Conservation (phyloP, 768 basidiomycete species). For the Baorangia bicolor region DNA sequence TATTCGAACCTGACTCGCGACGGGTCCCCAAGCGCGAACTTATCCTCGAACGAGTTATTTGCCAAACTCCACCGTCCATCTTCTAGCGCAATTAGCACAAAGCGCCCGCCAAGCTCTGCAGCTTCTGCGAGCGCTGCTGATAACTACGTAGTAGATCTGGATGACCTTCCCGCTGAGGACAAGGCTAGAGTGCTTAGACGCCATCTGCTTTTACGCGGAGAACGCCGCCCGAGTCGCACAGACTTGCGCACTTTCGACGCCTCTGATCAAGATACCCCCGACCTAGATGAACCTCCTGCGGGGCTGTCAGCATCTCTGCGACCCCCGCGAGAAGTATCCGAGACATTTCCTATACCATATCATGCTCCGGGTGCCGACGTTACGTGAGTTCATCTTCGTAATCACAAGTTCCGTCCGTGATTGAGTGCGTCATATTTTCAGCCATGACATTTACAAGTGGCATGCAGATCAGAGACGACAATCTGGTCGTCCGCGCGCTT, state of each 20-base stretch:
- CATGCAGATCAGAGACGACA: constrained; percentile 70
- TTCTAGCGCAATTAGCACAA: constrained; percentile 41
- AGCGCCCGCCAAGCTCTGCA: constrained; percentile 30
- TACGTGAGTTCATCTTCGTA: constrained; percentile 62
- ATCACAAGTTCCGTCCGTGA: constrained; percentile 14
- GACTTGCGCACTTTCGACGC: constrained; percentile 22
- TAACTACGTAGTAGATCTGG: constrained; percentile 40
- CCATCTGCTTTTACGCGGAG: constrained; percentile 77
- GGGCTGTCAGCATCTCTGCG: constrained; percentile 29
- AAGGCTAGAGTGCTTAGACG: constrained; percentile 77
- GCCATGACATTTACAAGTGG: constrained; percentile 96
- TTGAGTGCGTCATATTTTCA: constrained; percentile 28
- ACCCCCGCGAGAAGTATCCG: constrained; percentile 47
- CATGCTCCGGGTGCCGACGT: constrained; percentile 86
- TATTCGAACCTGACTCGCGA: constrained; percentile 6
- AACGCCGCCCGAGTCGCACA: constrained; percentile 38
- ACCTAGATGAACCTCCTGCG: constrained; percentile 19
- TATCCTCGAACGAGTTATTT: constrained; percentile 12
- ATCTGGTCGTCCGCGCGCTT: constrained; percentile 60
- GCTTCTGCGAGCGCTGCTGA: constrained; percentile 32
- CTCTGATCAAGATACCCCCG: constrained; percentile 26
- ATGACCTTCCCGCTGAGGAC: constrained; percentile 74
- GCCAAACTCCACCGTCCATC: constrained; percentile 22
- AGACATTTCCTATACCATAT: constrained; percentile 86
- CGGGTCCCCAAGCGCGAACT: constrained; percentile 5